phyloP scores from a whole-genome alignment of 305 asterid species.

The Fraxinus latifolia region DNA sequence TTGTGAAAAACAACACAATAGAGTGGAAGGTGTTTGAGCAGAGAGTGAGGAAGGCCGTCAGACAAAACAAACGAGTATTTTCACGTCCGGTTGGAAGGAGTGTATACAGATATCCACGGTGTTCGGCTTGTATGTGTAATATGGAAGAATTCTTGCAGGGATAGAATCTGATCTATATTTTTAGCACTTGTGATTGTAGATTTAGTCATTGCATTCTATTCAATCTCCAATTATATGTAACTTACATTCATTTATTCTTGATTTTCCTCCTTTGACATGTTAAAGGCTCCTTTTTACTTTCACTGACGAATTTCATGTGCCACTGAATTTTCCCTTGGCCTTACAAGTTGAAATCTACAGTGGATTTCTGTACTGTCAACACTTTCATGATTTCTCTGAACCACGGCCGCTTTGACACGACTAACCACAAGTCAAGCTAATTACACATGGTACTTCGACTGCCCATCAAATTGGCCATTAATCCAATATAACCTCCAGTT shows the following conservation, averaged over 20 bases:
- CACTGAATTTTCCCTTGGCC: neutral
- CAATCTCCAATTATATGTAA: constrained; percentile 18
- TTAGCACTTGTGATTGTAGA: constrained; percentile 4
- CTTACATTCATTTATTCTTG: constrained; percentile 21
- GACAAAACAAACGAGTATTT: constrained; percentile 87
- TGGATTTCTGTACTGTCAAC: neutral
- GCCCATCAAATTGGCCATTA: no score
- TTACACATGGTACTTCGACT: no score
- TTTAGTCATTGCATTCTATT: constrained; percentile 14
- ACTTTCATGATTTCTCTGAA: neutral
- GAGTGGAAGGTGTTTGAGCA: constrained; percentile 89
- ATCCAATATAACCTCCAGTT: no score
- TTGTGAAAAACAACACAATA: constrained; percentile 78
- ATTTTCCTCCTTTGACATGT: constrained; percentile 1
- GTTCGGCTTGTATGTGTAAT: constrained; percentile 80
- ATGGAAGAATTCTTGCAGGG: constrained; percentile 29
- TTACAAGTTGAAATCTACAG: neutral
- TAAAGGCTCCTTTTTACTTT: neutral
- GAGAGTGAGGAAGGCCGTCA: constrained; percentile 87
- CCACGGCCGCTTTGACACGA: neutral
- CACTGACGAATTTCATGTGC: neutral
- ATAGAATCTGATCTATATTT: constrained; percentile 7
- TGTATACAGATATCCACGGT: constrained; percentile 87
- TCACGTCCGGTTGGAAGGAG: constrained; percentile 89
- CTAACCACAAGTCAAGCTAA: no score